Conservation (phyloP, 108 stramenopile genomes). For the Tribonema minus region DNA sequence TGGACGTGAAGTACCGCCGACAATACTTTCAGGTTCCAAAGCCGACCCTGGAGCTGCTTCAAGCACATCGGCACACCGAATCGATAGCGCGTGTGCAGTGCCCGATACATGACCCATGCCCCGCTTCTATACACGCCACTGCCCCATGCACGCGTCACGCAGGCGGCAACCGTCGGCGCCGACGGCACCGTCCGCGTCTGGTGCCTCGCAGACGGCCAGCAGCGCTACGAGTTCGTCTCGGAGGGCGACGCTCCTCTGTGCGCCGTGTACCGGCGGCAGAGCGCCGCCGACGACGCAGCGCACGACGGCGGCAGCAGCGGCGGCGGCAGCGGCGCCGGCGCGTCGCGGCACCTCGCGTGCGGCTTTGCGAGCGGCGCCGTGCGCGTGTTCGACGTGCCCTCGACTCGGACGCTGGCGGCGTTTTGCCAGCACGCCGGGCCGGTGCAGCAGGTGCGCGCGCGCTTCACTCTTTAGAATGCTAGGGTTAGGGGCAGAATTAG, state of each 20-base stretch:
- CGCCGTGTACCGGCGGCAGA: constrained; percentile 10
- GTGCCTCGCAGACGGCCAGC: constrained; percentile 39
- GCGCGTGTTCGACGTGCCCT: constrained; percentile 56
- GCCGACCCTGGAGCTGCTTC: no score
- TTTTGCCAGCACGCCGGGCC: constrained; percentile 20
- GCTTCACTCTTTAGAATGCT: no score
- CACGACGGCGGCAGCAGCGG: constrained; percentile 6
- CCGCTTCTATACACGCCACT: not conserved
- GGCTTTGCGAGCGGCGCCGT: constrained; percentile 59
- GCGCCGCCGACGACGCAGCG: not conserved
- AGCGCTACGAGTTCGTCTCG: constrained; percentile 57
- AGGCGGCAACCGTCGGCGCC: not conserved
- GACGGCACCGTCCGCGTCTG: constrained; percentile 56
- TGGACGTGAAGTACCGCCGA: no score
- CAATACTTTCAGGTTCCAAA: no score
- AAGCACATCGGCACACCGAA: no score
- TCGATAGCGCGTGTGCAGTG: no score
- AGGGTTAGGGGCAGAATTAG: no score
- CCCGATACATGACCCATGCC: no score
- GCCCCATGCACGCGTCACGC: not conserved
- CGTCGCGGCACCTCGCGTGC: constrained; percentile 23
- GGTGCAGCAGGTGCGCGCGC: constrained; percentile 31
- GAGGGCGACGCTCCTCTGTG: constrained; percentile 27
- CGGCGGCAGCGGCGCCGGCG: not conserved
- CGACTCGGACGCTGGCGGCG: constrained; percentile 28